Conservation (phyloP, 257 asterid species). For the Solanum sitiens region DNA sequence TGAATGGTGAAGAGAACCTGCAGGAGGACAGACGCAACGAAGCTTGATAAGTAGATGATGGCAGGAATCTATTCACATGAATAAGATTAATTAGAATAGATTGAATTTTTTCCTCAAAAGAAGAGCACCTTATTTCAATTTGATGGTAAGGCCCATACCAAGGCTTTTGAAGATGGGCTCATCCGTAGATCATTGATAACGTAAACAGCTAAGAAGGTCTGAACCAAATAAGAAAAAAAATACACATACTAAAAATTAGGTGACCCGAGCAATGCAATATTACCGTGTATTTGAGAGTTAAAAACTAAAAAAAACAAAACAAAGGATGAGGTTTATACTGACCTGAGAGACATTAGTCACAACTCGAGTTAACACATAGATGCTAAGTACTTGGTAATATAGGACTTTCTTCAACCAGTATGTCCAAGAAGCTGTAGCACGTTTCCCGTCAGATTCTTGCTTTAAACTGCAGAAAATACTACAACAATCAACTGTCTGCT, state of each 20-base stretch:
- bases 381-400: constrained; percentile 82
- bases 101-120: not conserved
- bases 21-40: constrained; percentile 55
- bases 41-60: constrained; percentile 66
- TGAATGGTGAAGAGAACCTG: constrained; percentile 34
- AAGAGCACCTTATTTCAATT: not conserved
- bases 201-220: constrained; percentile 86
- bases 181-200: constrained; percentile 71
- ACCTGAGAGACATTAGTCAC: constrained; percentile 94
- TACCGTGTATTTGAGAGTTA: not conserved
- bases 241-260: not conserved
- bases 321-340: not conserved
- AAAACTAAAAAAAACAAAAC: not conserved
- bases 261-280: not conserved
- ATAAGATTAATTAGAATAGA: not conserved
- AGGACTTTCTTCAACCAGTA: constrained; percentile 66
- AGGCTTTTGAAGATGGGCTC: constrained; percentile 70
- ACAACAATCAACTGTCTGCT: not conserved
- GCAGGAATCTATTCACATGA: constrained; percentile 59
- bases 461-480: constrained; percentile 37
- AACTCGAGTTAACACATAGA: constrained; percentile 72
- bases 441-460: constrained; percentile 31
- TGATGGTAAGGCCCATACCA: constrained; percentile 27
- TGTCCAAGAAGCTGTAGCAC: constrained; percentile 54
- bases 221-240: not conserved